Base-by-base conservation (phyloP, 768 basidiomycete genomes). In the Tremella fuciformis region DNA sequence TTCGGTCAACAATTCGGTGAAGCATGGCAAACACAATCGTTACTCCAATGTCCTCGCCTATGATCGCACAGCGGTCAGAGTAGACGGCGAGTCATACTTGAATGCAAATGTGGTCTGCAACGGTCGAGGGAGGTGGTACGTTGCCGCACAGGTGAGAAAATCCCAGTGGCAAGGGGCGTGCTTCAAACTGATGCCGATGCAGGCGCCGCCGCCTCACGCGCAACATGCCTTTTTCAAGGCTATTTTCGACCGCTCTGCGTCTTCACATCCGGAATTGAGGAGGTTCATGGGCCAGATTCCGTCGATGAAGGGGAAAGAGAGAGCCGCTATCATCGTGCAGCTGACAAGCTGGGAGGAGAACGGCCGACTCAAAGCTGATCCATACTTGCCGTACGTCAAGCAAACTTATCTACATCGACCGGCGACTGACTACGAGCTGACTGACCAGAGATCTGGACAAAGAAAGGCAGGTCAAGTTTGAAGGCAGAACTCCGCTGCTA, bases 71-170 rank as follows among this genome's bases (percentile, higher is more conserved):
- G 70, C 71, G 7, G 71, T 77, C 1, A 53, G 24, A 15, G 63
- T 67, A 0, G 64, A 65, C 2, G 62, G 59, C 13, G 62, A 64
- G 7, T 63, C 50, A 21, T 78, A 78, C 57, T 39, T 78, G 38
- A 77, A 77, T 59, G 77, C 77, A 13, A 77, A 76, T 60, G 70
- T 75, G 34, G 61, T 78, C 13, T 55, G 51, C 8, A 72, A 73
- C 57, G 60, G 58, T 1, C 63, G 65, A 29, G 75, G 72, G 24
- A 57, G 61, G 11, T 66, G 68, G 65, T 78, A 76, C 74, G 64
- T 77, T 2, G 76, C 76, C 13, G 60, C 67, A 25, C 76, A 76
- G 63, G 77, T 78, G 39, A 62, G 73, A 51, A n/a, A 54, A 46
- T 46, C 7, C 6, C n/a, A 46, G 42, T 15, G 15, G 42, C 8